Evolutionary conservation across 2,329 filamentous ascomycete genomes (phyloP).

Genomic region (Botrytis porri): DNA sequence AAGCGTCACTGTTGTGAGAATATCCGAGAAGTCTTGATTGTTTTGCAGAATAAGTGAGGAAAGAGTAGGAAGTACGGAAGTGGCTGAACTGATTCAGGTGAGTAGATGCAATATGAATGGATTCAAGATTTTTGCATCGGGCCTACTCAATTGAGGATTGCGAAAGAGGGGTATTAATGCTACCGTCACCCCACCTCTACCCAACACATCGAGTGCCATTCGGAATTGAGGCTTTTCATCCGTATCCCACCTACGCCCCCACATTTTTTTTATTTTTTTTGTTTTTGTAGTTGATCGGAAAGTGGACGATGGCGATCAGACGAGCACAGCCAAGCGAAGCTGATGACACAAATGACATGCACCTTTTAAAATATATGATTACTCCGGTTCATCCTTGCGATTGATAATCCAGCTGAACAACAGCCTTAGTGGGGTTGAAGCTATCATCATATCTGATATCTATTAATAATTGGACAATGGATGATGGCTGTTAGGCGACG

Average conservation of each 20-base stretch:
- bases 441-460: background rate
- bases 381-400: background rate
- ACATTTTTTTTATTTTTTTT: background rate
- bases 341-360: background rate
- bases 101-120: background rate
- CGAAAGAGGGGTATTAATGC: background rate
- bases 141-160: background rate
- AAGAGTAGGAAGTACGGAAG: background rate
- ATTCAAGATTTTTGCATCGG: background rate
- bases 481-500: background rate
- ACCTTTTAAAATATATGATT: background rate
- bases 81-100: background rate
- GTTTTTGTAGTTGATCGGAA: background rate
- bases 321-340: background rate
- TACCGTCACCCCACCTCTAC: background rate
- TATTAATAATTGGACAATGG: background rate
- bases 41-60: background rate
- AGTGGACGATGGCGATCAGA: background rate
- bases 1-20: background rate
- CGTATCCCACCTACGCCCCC: fast-evolving
- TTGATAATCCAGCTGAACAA: background rate
- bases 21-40: background rate
- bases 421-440: background rate
- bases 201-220: background rate
- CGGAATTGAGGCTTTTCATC: background rate